Conservation (phyloP, 345 rosid species). For the Nephelium lappaceum region DNA sequence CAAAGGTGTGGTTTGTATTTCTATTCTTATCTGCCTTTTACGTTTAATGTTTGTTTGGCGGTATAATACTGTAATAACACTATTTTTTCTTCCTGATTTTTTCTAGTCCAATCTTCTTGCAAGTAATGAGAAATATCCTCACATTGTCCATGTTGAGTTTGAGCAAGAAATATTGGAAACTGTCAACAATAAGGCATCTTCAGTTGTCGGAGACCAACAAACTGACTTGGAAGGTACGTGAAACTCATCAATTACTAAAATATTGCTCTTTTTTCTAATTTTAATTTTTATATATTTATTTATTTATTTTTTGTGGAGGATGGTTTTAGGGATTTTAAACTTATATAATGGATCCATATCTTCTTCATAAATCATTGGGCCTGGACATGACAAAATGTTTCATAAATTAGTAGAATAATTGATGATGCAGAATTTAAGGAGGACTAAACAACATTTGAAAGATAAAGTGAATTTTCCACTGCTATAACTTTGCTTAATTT, state of each 20-base stretch:
- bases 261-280: neutral
- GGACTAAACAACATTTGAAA: no score
- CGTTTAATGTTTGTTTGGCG: neutral
- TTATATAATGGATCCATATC: neutral
- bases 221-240: slow-evolving; percentile 77
- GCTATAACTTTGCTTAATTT: neutral
- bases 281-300: no score
- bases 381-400: neutral
- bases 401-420: neutral
- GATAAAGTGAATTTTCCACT: neutral
- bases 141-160: slow-evolving; percentile 65
- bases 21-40: neutral
- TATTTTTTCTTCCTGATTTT: slow-evolving; percentile 21
- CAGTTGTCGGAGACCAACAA: slow-evolving; percentile 38
- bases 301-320: neutral
- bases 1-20: slow-evolving; percentile 49
- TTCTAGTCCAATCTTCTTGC: slow-evolving; percentile 70
- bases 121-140: slow-evolving; percentile 75
- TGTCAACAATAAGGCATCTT: slow-evolving; percentile 27
- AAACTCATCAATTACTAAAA: slow-evolving; percentile 15
- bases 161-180: slow-evolving; percentile 40
- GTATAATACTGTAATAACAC: neutral
- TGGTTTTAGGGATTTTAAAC: neutral
- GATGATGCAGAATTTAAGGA: no score
- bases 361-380: neutral